Conservation (phyloP, 1,139 yeast genomes). For the Kodamaea ohmeri region DNA sequence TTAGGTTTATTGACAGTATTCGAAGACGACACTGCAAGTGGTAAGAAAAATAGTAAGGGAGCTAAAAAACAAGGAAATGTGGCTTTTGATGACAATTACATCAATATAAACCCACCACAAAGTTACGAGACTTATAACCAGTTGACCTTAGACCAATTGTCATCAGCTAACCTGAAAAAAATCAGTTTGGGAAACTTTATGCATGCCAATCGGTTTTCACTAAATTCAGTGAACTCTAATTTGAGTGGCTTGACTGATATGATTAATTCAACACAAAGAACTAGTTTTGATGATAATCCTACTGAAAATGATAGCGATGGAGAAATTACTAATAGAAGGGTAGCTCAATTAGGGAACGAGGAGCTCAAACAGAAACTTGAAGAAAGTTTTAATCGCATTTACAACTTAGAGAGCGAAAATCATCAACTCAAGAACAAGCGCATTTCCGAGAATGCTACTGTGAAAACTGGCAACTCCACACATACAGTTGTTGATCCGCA, state of each 20-base stretch:
- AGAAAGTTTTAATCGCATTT: slow-evolving; percentile 39
- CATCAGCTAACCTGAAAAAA: slow-evolving; percentile 12
- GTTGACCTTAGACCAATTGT: slow-evolving; percentile 33
- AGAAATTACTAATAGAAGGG: slow-evolving; percentile 6
- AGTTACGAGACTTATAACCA: slow-evolving; percentile 35
- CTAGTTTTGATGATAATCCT: slow-evolving; percentile 34
- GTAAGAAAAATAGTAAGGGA: neutral
- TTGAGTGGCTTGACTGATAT: slow-evolving; percentile 43
- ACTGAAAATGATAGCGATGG: slow-evolving; percentile 14
- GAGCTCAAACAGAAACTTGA: slow-evolving; percentile 37
- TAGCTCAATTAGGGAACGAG: slow-evolving; percentile 28
- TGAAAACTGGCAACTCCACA: slow-evolving; percentile 1
- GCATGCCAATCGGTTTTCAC: slow-evolving; percentile 32
- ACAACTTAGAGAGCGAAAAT: slow-evolving; percentile 35
- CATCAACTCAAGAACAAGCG: slow-evolving; percentile 18
- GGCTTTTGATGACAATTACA: slow-evolving; percentile 31
- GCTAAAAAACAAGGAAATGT: slow-evolving; percentile 11
- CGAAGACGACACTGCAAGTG: slow-evolving; percentile 27
- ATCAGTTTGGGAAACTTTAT: slow-evolving; percentile 12
- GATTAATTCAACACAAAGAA: slow-evolving; percentile 37
- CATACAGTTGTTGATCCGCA: slow-evolving; percentile 1
- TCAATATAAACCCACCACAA: slow-evolving; percentile 26
- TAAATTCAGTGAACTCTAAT: slow-evolving; percentile 42
- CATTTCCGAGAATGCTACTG: slow-evolving; percentile 1
- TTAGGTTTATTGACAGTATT: slow-evolving; percentile 42